A percentile compares a stretch with the other conserved stretches of the same genome.
Evolutionary conservation across 129 eudicot species (phyloP).

Genomic region (Heracleum sosnowskyi): DNA sequence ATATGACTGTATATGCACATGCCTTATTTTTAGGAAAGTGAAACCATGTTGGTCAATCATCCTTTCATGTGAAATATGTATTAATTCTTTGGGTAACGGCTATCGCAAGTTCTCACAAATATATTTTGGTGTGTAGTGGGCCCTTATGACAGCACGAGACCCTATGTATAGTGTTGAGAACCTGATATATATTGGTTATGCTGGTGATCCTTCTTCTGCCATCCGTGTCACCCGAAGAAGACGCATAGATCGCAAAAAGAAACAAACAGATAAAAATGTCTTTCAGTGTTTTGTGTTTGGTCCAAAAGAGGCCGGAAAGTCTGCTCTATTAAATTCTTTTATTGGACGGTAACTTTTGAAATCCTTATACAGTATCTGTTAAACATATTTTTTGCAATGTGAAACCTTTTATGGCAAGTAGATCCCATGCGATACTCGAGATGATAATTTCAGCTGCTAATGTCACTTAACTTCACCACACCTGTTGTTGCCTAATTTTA

Average conservation of each 20-base stretch:
- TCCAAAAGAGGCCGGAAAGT: conserved; percentile 81
- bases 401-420: not conserved
- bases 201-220: conserved; percentile 81
- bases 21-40: not conserved
- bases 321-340: conserved; percentile 64
- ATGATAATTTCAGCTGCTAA: not conserved
- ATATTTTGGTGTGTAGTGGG: conserved; percentile 64
- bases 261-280: conserved; percentile 75
- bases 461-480: not conserved
- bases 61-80: not conserved
- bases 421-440: not conserved
- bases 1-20: not conserved
- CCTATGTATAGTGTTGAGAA: conserved; percentile 82
- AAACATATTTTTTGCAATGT: not conserved
- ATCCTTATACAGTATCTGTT: not conserved
- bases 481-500: conserved; percentile 8
- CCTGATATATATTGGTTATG: conserved; percentile 75
- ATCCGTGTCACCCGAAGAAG: conserved; percentile 74
- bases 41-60: not conserved
- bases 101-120: not conserved
- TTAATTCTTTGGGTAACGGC: not conserved
- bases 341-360: conserved; percentile 57
- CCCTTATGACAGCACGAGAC: conserved; percentile 84
- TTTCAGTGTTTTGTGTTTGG: conserved; percentile 95
- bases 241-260: conserved; percentile 85